phyloP scores from a whole-genome alignment of 805 yeast genomes.

The Ogataea methanolica region DNA sequence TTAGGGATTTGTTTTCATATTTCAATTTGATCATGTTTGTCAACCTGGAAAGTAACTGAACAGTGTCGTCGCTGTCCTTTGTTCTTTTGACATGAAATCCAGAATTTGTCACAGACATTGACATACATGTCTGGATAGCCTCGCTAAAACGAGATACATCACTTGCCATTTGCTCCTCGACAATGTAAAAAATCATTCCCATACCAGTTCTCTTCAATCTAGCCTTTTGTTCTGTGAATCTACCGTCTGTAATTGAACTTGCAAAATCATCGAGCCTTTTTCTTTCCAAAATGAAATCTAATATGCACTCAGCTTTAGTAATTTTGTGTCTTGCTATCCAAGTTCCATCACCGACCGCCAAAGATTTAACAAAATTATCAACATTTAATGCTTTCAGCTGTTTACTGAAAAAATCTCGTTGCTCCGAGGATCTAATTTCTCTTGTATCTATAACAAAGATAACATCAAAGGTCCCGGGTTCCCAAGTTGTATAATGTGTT shows the following conservation, averaged over 20 bases:
- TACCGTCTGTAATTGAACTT: constrained; percentile 76
- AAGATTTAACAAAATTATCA: constrained; percentile 45
- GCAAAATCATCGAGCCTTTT: constrained; percentile 86
- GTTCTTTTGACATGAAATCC: constrained; percentile 67
- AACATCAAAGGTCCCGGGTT: constrained; percentile 52
- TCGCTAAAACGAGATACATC: constrained; percentile 48
- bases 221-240: constrained; percentile 82
- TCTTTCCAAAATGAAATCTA: constrained; percentile 85
- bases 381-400: constrained; percentile 48
- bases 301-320: constrained; percentile 57
- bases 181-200: constrained; percentile 62
- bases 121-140: constrained; percentile 71
- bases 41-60: constrained; percentile 47
- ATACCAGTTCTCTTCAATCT: constrained; percentile 70
- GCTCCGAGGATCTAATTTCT: constrained; percentile 65
- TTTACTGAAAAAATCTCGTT: constrained; percentile 64
- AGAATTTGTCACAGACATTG: constrained; percentile 61
- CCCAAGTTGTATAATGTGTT: constrained; percentile 54
- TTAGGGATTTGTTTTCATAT: constrained; percentile 35
- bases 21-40: constrained; percentile 39
- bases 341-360: constrained; percentile 80
- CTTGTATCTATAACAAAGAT: constrained; percentile 71
- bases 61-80: constrained; percentile 69
- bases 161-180: constrained; percentile 66
- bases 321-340: constrained; percentile 77